Evolutionary conservation across 2,329 filamentous ascomycete species (phyloP), one percentile per base, ranked within the genome.

Genomic region (Septoria linicola): DNA sequence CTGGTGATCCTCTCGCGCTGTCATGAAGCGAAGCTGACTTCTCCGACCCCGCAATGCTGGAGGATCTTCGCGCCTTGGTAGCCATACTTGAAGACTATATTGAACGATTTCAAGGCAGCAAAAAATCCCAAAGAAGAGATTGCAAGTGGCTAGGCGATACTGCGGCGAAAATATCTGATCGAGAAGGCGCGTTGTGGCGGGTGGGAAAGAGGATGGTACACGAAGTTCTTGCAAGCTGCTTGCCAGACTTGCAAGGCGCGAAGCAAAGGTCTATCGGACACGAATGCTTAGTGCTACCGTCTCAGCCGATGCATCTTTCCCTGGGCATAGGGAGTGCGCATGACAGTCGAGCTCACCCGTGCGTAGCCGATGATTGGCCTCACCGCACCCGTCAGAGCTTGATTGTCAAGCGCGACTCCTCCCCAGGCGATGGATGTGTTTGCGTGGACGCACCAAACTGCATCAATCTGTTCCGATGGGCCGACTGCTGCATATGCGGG

Each of bases 1-100:
- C 57, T 7, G 62, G 62, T 10, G 59, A 60, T 35, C 58, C 59
- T 32, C 63, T 56, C 6, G 63, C 63, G 21, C 59, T 62, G 57
- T 66, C 63, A 43, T 63, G 61, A 14, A 57, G 47, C 36, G 59
- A 57, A 16, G 51, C 45, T 16, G 58, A 32, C 46, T 55, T 58
- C 25, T 42, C 40, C n/a, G 45, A 53, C 41, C 51, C 51, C 35
- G 51, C 46, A 43, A 31, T 44, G 42, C 51, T 54, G 2, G 27
- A 41, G n/a, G 41, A 41, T 10, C 46, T 19, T 19, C 37, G 41
- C 31, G 19, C 35, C 16, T 35, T 23, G 14, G 44, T 48, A 40
- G 44, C 23, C 44, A 48, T 48, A 23, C 36, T 48, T 17, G 35
- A 32, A 40, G 36, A 20, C 25, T 30, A 32, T 40, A 19, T n/a